Percentiles rank a stretch among this genome's conserved stretches.
Evolutionary conservation across 352 stramenopile species (phyloP).

Genomic region (Globisporangium parvum): DNA sequence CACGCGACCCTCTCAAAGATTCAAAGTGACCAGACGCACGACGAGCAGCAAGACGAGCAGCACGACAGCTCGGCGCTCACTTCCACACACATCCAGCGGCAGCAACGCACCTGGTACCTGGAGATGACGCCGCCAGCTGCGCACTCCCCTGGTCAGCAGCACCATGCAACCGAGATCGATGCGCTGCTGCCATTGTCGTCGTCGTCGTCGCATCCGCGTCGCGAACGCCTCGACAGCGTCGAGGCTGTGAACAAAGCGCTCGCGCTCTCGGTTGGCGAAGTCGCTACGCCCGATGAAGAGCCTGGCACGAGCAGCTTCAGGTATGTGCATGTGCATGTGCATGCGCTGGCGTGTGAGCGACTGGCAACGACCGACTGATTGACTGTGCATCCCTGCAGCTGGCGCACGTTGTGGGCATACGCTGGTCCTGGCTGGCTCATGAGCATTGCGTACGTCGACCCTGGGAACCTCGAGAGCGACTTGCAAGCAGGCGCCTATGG

Average conservation of each 20-base stretch:
- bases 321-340: background rate
- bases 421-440: conserved; percentile 86
- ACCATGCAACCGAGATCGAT: conserved; percentile 21
- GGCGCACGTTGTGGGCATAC: conserved; percentile 76
- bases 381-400: conserved; percentile 23
- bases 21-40: too few species aligned
- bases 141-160: background rate
- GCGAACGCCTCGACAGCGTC: conserved; percentile 17
- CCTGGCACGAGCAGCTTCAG: conserved; percentile 21
- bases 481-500: conserved; percentile 90
- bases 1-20: too few species aligned
- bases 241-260: conserved; percentile 55
- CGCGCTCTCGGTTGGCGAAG: conserved; percentile 40
- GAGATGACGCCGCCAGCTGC: conserved; percentile 1
- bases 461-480: conserved; percentile 94
- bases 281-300: conserved; percentile 44
- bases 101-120: too few species aligned
- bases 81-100: background rate
- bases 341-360: background rate
- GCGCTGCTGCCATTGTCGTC: conserved; percentile 17
- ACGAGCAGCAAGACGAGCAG: too few species aligned
- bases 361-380: background rate
- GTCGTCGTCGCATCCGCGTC: background rate
- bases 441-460: conserved; percentile 95
- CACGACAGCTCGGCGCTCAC: too few species aligned